Percentiles rank a stretch among this genome's conserved stretches.
Evolutionary conservation across 306 rosid genomes (phyloP).

Genomic region (Castanea crenata): DNA sequence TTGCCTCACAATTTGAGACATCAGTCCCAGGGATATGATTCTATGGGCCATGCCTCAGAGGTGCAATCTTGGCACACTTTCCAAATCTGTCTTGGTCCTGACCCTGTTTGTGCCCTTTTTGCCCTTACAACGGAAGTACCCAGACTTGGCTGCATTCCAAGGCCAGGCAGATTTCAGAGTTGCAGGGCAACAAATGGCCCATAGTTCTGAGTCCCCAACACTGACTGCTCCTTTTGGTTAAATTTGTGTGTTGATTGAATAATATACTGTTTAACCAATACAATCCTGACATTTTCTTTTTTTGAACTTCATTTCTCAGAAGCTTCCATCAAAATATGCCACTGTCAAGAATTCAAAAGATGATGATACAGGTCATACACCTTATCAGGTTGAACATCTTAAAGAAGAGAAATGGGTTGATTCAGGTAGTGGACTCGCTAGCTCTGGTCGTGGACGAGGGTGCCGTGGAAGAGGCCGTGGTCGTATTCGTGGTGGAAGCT

Average conservation of each 20-base stretch:
- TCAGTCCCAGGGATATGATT: not conserved
- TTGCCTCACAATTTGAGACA: not conserved
- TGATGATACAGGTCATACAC: slow-evolving; percentile 21
- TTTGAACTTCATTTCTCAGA: slow-evolving; percentile 32
- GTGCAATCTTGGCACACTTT: not conserved
- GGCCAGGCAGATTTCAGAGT: too few species aligned
- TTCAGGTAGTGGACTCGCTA: slow-evolving; percentile 31
- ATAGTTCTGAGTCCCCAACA: not conserved
- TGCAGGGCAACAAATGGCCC: not conserved
- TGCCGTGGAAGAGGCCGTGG: slow-evolving; percentile 24
- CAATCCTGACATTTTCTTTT: not conserved
- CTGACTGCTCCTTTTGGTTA: not conserved
- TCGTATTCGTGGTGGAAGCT: slow-evolving; percentile 30
- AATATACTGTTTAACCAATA: not conserved
- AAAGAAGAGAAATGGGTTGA: slow-evolving; percentile 30
- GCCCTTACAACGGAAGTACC: not conserved
- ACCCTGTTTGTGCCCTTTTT: not conserved
- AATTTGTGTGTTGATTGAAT: not conserved
- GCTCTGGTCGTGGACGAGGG: slow-evolving; percentile 41
- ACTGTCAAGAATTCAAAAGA: slow-evolving; percentile 25
- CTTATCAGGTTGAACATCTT: slow-evolving; percentile 23
- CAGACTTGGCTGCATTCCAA: not conserved
- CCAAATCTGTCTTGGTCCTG: not conserved
- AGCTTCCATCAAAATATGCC: slow-evolving; percentile 42
- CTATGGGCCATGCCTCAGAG: not conserved